These are phyloP conservation scores for Kodamaea leandrae DNA, from an alignment of 805 yeast genomes.

Conservation along the genomic window DNA sequence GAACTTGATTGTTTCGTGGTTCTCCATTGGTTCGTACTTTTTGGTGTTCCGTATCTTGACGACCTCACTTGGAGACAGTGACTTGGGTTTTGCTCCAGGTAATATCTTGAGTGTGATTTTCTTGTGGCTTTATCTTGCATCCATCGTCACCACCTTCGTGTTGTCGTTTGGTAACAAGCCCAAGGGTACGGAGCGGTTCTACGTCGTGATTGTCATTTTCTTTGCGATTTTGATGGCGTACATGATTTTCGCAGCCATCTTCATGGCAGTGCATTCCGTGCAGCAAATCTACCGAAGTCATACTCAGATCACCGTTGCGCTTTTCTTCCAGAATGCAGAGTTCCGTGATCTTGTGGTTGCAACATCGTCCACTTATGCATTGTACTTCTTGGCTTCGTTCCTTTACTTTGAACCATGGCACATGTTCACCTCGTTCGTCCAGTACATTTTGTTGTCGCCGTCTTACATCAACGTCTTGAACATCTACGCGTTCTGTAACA, in stretches of 20 bases:
- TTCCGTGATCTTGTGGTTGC: slow-evolving; percentile 55
- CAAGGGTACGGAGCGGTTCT: slow-evolving; percentile 55
- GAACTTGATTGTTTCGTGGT: slow-evolving; percentile 59
- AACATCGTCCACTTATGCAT: slow-evolving; percentile 57
- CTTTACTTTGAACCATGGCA: slow-evolving; percentile 68
- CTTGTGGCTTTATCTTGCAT: slow-evolving; percentile 54
- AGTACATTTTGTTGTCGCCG: slow-evolving; percentile 51
- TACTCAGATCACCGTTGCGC: slow-evolving; percentile 41
- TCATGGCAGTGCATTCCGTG: slow-evolving; percentile 54
- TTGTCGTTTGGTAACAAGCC: slow-evolving; percentile 66
- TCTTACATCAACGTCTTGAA: slow-evolving; percentile 56
- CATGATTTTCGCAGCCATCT: slow-evolving; percentile 56
- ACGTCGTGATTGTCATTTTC: slow-evolving; percentile 50
- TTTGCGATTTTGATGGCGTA: slow-evolving; percentile 62
- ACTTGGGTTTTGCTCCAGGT: slow-evolving; percentile 44
- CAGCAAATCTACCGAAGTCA: slow-evolving; percentile 31
- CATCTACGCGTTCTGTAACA: slow-evolving; percentile 68
- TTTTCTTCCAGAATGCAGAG: slow-evolving; percentile 46
- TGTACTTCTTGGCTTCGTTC: slow-evolving; percentile 57
- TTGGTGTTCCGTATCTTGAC: slow-evolving; percentile 62
- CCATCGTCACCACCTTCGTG: slow-evolving; percentile 57
- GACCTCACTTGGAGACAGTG: slow-evolving; percentile 43
- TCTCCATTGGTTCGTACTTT: slow-evolving; percentile 60
- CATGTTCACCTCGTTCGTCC: slow-evolving; percentile 53
- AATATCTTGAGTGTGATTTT: slow-evolving; percentile 50